These are phyloP conservation scores for Rubus idaeus DNA, from an alignment of 306 rosid species.

Conservation along the genomic window DNA sequence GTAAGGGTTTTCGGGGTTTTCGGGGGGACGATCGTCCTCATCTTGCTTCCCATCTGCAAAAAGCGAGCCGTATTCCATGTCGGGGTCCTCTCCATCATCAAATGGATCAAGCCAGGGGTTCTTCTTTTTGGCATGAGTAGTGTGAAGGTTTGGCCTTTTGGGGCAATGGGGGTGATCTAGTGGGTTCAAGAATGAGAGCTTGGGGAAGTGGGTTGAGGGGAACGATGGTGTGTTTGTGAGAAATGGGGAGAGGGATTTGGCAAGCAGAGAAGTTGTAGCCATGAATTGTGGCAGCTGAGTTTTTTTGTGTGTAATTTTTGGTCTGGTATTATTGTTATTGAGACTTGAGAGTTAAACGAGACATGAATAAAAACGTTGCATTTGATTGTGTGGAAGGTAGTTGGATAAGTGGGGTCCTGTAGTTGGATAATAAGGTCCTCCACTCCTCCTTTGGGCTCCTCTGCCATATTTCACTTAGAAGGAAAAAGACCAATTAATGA, in stretches of 20 bases:
- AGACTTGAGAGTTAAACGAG: background rate
- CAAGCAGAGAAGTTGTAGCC: constrained; percentile 57
- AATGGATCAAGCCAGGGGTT: constrained; percentile 83
- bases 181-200: constrained; percentile 40
- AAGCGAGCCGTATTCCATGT: constrained; percentile 69
- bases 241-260: constrained; percentile 58
- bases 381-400: constrained; percentile 65
- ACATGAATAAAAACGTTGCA: background rate
- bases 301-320: background rate
- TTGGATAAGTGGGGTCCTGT: constrained; percentile 70
- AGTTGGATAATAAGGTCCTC: background rate
- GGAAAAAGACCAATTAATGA: too few relatives aligned
- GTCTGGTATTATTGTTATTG: background rate
- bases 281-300: constrained; percentile 17
- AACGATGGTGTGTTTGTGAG: constrained; percentile 54
- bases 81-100: constrained; percentile 76
- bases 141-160: constrained; percentile 29
- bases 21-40: constrained; percentile 75
- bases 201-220: constrained; percentile 34
- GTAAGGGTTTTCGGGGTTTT: constrained; percentile 64
- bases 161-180: constrained; percentile 25
- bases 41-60: constrained; percentile 78
- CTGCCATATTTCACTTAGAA: too few relatives aligned
- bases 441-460: background rate
- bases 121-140: constrained; percentile 48